Percentiles rank a stretch among this genome's conserved stretches.
phyloP scores from a whole-genome alignment of 2,329 filamentous ascomycete genomes.

The Massarina eburnea region DNA sequence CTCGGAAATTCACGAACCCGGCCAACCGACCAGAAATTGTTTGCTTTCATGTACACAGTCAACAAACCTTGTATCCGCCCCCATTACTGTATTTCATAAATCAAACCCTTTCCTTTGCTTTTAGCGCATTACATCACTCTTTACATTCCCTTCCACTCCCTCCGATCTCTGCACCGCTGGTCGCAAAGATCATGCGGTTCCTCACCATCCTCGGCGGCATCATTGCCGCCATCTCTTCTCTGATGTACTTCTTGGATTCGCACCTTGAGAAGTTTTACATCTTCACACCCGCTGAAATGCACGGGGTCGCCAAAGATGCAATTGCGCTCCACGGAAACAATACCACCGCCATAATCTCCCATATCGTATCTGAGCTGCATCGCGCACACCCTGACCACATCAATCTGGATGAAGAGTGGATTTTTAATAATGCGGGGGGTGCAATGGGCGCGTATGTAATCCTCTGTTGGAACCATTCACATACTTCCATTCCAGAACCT shows the following conservation, averaged over 20 bases:
- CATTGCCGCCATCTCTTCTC: constrained; percentile 23
- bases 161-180: not conserved
- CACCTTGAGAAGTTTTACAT: constrained; percentile 63
- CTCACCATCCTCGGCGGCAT: constrained; percentile 24
- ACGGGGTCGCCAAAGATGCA: constrained; percentile 67
- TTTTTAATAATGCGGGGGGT: constrained; percentile 89
- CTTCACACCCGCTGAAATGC: constrained; percentile 69
- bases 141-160: not conserved
- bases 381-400: constrained; percentile 49
- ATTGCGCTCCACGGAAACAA: constrained; percentile 73
- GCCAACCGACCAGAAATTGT: too few species aligned
- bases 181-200: constrained; percentile 13
- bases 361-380: constrained; percentile 69
- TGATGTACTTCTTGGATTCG: constrained; percentile 32
- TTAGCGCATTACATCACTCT: not conserved
- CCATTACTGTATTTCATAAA: too few species aligned
- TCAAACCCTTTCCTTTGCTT: too few species aligned
- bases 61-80: too few species aligned
- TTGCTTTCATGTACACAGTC: too few species aligned
- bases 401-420: constrained; percentile 77
- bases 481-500: too few species aligned
- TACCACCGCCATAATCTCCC: constrained; percentile 67
- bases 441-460: constrained; percentile 92
- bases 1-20: too few species aligned
- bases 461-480: too few species aligned